Base-by-base conservation (phyloP, 2,329 filamentous ascomycete species). In the Exophiala viscosa region DNA sequence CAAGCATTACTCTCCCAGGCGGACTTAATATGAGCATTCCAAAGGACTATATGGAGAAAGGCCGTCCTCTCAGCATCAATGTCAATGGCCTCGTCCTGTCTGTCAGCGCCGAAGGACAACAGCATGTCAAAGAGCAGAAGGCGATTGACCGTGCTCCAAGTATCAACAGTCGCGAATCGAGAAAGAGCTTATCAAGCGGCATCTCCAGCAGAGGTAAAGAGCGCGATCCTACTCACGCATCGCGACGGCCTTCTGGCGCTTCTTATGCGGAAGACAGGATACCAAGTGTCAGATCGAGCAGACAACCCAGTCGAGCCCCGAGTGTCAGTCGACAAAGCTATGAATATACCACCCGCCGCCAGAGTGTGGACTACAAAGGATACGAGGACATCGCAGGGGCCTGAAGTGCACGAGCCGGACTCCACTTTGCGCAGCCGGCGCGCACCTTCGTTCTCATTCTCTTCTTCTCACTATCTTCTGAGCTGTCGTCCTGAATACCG, bases 1-100 rank as follows among this genome's bases (percentile, higher is more conserved):
- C 58, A 5, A 57, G 45, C 39, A 55, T 60, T 15, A 56, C 44
- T 15, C 43, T 58, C 18, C 43, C 54, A 18, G 45, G 46, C 15
- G 58, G 58, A 23, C 28, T 60, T 17, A 57, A 54, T 36, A 41
- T 60, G 41, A 55, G 46, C 20, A 60, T 60, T 44, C 55, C 58
- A 18, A 20, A 46, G 20, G 52, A 55, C 17, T 60, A 57, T 41
- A 48, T 50, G 35, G 38, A 33, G 18, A 50, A 57, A n/a, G 54
- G 57, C 10, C 49, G 49, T 20, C 58, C 58, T 31, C 31, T 60
- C n/a, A 60, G 58, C 43, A 53, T 60, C 49, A 57, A 45, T 15
- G 15, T 55, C 11, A 55, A 52, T 31, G 49, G 43, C 14, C 14
- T 57, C n/a, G 45, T 49, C 15, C 11, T 60, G 8, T 53, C 48